Evolutionary conservation across 75 land plant genomes (phyloP).

Genomic region (Azolla pinnata): DNA sequence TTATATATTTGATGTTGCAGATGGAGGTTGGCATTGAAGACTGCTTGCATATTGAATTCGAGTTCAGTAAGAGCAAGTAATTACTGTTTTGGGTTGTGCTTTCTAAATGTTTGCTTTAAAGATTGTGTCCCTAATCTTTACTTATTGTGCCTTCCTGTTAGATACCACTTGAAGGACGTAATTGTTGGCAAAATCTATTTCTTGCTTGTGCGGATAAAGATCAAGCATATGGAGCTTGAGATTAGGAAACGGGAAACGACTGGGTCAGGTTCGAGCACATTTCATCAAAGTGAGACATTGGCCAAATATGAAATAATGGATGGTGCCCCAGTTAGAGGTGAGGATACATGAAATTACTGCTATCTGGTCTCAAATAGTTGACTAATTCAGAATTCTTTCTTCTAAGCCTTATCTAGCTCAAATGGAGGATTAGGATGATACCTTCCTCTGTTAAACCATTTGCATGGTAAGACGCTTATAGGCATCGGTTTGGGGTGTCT

Average conservation of each 20-base stretch:
- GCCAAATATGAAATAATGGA: conserved; percentile 98
- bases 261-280: conserved; percentile 91
- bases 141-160: conserved; percentile 14
- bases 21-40: conserved; percentile 99
- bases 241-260: conserved; percentile 94
- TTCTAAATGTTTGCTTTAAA: neutral
- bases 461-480: too few species aligned
- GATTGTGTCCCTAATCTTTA: neutral
- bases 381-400: too few species aligned
- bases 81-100: conserved; percentile 14
- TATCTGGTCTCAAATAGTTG: too few species aligned
- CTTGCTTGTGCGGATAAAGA: conserved; percentile 90
- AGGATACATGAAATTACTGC: too few species aligned
- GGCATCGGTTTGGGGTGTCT: too few species aligned
- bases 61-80: conserved; percentile 99
- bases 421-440: too few species aligned
- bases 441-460: too few species aligned
- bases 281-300: conserved; percentile 96
- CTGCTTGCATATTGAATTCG: conserved; percentile 98
- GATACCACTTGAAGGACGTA: conserved; percentile 96
- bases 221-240: conserved; percentile 99
- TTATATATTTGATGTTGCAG: conserved; percentile 22
- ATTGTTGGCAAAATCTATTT: conserved; percentile 96
- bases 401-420: too few species aligned
- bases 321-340: conserved; percentile 99